Conservation (phyloP, 2,329 filamentous ascomycete species). For the Lachnellula suecica region DNA sequence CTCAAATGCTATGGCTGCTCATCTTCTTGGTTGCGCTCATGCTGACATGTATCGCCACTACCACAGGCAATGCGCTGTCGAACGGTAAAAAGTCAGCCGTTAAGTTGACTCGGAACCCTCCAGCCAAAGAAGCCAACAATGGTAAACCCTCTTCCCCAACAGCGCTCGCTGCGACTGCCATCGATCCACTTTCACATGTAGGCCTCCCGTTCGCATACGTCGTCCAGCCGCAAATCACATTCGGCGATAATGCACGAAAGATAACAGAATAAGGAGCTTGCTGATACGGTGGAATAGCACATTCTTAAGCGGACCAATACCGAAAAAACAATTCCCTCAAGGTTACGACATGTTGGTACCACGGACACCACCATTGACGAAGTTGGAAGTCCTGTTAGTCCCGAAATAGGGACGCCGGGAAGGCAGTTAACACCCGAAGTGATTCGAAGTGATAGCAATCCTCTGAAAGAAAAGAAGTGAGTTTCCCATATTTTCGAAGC, state of each 20-base stretch:
- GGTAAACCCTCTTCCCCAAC: conserved; percentile 17
- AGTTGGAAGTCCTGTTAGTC: conserved; percentile 20
- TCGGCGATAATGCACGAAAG: neutral
- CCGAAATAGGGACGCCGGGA: conserved; percentile 23
- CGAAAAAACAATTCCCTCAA: conserved; percentile 52
- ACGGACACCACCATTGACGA: conserved; percentile 47
- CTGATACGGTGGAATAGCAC: conserved; percentile 38
- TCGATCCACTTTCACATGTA: conserved; percentile 70
- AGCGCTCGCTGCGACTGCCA: conserved; percentile 39
- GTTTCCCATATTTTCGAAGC: conserved; percentile 30
- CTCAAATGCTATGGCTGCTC: conserved; percentile 19
- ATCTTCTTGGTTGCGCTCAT: conserved; percentile 18
- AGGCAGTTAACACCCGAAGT: conserved; percentile 38
- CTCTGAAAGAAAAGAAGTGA: conserved; percentile 64
- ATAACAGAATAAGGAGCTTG: conserved; percentile 5
- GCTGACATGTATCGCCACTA: conserved; percentile 18
- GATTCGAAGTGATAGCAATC: conserved; percentile 28
- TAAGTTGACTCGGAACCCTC: conserved; percentile 26
- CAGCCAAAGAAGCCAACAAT: conserved; percentile 25
- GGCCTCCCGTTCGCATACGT: conserved; percentile 27
- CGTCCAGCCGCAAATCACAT: neutral
- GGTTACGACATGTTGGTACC: conserved; percentile 48
- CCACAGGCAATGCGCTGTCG: conserved; percentile 24
- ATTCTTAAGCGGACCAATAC: conserved; percentile 69
- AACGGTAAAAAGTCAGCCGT: conserved; percentile 28